A percentile compares a stretch with the other conserved stretches of the same genome.
Evolutionary conservation across 108 stramenopile genomes (phyloP).

Genomic region (Seminavis robusta): DNA sequence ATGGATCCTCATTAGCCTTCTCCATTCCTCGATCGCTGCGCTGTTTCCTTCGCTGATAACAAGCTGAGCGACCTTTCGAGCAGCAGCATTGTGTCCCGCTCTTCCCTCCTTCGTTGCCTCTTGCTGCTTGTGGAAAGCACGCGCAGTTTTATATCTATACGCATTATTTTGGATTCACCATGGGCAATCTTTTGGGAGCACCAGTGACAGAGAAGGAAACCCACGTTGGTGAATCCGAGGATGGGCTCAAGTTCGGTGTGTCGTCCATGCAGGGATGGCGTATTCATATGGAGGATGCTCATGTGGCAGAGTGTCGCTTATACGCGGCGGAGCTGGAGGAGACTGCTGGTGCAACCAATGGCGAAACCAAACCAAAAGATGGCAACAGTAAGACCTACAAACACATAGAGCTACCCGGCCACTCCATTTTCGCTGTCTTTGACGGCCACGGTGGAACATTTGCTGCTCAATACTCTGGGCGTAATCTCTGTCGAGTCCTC

Average conservation of each 20-base stretch:
- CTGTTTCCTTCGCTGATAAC: too few relatives aligned
- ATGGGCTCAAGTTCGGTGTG: constrained; percentile 30
- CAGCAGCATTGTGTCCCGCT: too few relatives aligned
- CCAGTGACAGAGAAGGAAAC: constrained; percentile 73
- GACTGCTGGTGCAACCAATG: background rate
- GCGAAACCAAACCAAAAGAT: background rate
- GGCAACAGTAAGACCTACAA: background rate
- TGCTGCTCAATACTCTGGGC: constrained; percentile 64
- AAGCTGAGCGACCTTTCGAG: too few relatives aligned
- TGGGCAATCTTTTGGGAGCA: constrained; percentile 65
- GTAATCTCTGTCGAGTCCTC: constrained; percentile 57
- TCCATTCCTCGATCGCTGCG: too few relatives aligned
- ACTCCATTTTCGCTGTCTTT: constrained; percentile 81
- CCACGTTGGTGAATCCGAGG: constrained; percentile 35
- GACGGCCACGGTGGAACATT: constrained; percentile 90
- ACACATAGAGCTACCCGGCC: constrained; percentile 31
- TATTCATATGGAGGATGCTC: constrained; percentile 80
- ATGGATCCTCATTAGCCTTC: too few relatives aligned
- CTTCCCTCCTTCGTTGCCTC: too few relatives aligned
- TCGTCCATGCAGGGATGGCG: constrained; percentile 90
- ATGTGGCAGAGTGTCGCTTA: constrained; percentile 19
- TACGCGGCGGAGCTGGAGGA: background rate
- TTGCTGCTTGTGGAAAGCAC: too few relatives aligned
- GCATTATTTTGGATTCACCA: constrained; percentile 18
- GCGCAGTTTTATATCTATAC: background rate